Conservation (phyloP, 2,329 filamentous ascomycete species). For the Fusarium camptoceras region DNA sequence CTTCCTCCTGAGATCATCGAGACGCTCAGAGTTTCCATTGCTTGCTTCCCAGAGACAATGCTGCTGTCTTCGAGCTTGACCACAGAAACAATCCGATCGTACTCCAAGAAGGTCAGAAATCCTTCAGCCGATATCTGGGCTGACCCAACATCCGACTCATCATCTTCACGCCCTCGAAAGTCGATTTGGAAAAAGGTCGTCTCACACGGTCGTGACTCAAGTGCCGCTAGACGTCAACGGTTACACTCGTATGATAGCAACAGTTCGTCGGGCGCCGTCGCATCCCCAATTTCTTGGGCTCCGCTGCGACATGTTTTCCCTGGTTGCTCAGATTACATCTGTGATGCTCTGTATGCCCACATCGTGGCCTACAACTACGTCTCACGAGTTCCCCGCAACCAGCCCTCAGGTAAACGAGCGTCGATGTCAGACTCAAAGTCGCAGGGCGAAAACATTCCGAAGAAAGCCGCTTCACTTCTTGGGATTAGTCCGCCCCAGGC, state of each 20-base stretch:
- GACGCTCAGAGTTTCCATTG: constrained; percentile 64
- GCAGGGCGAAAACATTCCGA: constrained; percentile 56
- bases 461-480: constrained; percentile 64
- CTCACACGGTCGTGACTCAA: constrained; percentile 44
- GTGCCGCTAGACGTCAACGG: constrained; percentile 30
- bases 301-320: constrained; percentile 66
- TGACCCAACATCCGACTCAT: constrained; percentile 33
- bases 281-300: constrained; percentile 54
- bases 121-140: constrained; percentile 44
- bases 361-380: constrained; percentile 71
- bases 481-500: constrained; percentile 55
- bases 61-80: constrained; percentile 66
- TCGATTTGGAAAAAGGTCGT: constrained; percentile 55
- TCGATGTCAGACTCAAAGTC: constrained; percentile 37
- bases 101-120: constrained; percentile 66
- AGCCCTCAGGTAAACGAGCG: constrained; percentile 32
- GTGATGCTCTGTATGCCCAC: constrained; percentile 70
- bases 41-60: constrained; percentile 71
- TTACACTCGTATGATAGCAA: constrained; percentile 27
- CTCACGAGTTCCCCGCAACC: constrained; percentile 47
- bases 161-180: constrained; percentile 35
- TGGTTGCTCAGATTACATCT: constrained; percentile 64
- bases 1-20: constrained; percentile 66
- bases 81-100: constrained; percentile 68
- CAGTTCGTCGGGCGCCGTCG: constrained; percentile 20